These are phyloP conservation scores for Saccharum hybrid DNA, from an alignment of 202 grass and related monocot species.

Conservation along the genomic window DNA sequence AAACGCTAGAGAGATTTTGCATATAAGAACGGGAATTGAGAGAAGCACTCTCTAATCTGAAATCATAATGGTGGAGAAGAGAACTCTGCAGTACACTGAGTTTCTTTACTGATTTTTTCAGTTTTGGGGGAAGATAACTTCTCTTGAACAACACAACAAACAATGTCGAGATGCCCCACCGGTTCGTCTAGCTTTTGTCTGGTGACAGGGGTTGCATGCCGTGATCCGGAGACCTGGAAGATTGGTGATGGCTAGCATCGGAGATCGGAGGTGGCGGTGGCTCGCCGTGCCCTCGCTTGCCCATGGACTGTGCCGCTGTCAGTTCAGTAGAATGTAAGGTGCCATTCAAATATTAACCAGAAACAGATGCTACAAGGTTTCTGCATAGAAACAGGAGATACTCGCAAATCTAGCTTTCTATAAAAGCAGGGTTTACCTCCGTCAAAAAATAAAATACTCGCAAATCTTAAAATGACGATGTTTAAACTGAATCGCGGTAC, in stretches of 20 bases:
- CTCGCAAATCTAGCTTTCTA: too few species aligned
- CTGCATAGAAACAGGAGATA: not conserved
- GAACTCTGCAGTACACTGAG: not conserved
- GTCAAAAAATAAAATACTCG: not conserved
- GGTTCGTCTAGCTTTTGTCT: not conserved
- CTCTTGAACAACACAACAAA: not conserved
- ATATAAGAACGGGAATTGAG: not conserved
- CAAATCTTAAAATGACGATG: not conserved
- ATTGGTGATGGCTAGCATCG: constrained; percentile 12
- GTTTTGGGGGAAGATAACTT: not conserved
- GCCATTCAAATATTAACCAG: not conserved
- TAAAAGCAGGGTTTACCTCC: too few species aligned
- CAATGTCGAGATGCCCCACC: not conserved
- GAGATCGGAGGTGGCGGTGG: constrained; percentile 19
- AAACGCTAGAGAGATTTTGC: not conserved
- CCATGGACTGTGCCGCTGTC: constrained; percentile 8
- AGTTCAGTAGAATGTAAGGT: not conserved
- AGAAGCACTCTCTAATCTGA: not conserved
- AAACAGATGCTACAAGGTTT: not conserved
- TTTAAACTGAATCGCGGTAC: not conserved
- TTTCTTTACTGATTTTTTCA: not conserved
- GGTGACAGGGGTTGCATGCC: not conserved
- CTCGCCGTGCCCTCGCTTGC: not conserved
- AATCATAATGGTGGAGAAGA: not conserved
- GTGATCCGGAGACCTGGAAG: not conserved